Conservation (phyloP, 2,329 filamentous ascomycete genomes). For the Seiridium cupressi region DNA sequence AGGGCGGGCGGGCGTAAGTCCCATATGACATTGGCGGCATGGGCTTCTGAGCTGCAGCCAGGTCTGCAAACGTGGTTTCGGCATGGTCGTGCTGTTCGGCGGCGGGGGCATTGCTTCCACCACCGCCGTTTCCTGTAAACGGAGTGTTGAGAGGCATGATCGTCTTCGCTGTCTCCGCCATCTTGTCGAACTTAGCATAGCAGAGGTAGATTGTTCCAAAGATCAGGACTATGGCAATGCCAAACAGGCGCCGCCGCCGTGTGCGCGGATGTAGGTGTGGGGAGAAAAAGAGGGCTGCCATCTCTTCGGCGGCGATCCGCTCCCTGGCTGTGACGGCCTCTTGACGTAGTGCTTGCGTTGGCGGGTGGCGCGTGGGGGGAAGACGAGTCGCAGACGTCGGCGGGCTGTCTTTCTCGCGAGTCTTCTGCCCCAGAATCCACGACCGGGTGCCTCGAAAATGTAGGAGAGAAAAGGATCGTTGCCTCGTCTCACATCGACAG, state of each 20-base stretch:
- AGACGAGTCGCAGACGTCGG: neutral
- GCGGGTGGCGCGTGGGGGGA: neutral
- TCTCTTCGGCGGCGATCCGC: neutral
- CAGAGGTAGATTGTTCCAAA: slow-evolving; percentile 6
- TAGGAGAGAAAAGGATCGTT: neutral
- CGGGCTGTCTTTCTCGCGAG: neutral
- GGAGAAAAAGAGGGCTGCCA: slow-evolving; percentile 4
- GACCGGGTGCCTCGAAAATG: neutral
- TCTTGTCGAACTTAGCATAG: slow-evolving; percentile 5
- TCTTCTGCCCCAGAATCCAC: no score
- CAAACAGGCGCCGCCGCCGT: slow-evolving; percentile 4
- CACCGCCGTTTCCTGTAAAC: neutral
- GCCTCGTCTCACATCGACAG: neutral
- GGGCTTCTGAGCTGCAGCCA: slow-evolving; percentile 1
- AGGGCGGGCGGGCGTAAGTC: slow-evolving; percentile 21
- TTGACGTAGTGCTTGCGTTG: neutral
- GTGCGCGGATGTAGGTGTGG: slow-evolving; percentile 9
- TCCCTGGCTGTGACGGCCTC: neutral
- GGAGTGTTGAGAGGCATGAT: slow-evolving; percentile 4
- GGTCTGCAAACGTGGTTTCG: neutral
- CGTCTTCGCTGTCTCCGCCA: neutral
- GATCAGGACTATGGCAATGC: neutral
- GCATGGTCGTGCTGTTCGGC: neutral
- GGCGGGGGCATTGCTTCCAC: neutral
- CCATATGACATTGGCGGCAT: slow-evolving; percentile 10